Evolutionary conservation across 768 basidiomycete species (phyloP).

Genomic region (Trichaptum fuscoviolaceum): DNA sequence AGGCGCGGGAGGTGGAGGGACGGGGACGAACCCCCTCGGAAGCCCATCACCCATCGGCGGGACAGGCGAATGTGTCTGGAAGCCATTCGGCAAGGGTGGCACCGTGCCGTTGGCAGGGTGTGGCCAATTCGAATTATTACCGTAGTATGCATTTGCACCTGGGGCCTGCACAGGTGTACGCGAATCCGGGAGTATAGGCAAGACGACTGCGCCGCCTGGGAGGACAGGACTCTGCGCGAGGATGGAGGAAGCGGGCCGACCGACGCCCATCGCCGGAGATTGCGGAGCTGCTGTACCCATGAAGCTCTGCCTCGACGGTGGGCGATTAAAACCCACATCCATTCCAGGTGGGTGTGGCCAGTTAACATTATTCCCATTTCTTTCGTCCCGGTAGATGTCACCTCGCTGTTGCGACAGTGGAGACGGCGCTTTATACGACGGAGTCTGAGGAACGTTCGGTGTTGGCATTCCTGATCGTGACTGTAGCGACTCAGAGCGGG

Average conservation of each 20-base stretch:
- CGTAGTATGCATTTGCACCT: neutral
- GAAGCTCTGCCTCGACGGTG: constrained; percentile 1
- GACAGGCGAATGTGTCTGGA: neutral
- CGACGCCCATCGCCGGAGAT: constrained; percentile 1
- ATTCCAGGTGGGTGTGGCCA: neutral
- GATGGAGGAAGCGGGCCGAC: neutral
- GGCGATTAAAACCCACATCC: neutral
- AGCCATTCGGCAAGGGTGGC: neutral
- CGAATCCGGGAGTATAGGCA: neutral
- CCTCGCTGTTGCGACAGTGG: neutral
- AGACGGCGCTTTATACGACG: neutral
- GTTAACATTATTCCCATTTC: neutral
- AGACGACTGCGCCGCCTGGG: neutral
- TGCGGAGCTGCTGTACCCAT: constrained; percentile 1
- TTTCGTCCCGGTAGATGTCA: neutral
- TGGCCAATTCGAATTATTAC: neutral
- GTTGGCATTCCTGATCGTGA: neutral
- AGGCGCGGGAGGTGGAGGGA: neutral
- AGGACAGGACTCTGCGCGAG: neutral
- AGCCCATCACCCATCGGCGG: neutral
- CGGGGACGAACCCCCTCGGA: neutral
- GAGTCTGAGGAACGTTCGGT: neutral
- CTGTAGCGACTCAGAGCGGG: neutral
- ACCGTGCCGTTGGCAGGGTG: too few relatives aligned
- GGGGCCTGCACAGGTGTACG: neutral